Evolutionary conservation across 2,329 filamentous ascomycete genomes (phyloP).

Genomic region (Neofusicoccum umdonicola): DNA sequence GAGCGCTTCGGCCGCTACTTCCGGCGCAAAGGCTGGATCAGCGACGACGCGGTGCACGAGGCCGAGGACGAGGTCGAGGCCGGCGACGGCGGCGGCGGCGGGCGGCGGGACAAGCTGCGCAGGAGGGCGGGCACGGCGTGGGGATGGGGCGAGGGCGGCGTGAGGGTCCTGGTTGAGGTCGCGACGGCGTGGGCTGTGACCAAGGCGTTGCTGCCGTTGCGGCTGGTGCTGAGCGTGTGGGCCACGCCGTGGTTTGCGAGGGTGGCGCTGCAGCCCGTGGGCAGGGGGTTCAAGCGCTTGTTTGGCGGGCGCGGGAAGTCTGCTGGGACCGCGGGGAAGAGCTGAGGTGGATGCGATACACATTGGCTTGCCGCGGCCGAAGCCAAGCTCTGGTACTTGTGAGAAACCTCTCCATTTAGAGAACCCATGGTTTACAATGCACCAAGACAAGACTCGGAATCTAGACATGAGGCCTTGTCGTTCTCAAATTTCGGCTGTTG

Average conservation of each 20-base stretch:
- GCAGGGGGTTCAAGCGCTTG: not conserved
- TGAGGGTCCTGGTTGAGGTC: slow-evolving; percentile 47
- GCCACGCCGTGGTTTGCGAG: slow-evolving; percentile 90
- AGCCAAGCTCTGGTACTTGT: too few species aligned
- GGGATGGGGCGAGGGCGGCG: slow-evolving; percentile 45
- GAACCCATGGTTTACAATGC: too few species aligned
- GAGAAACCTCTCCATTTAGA: too few species aligned
- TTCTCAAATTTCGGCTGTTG: too few species aligned
- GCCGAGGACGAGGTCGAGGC: slow-evolving; percentile 42
- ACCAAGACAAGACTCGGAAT: too few species aligned
- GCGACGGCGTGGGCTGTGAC: slow-evolving; percentile 89
- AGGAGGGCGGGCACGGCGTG: slow-evolving; percentile 35
- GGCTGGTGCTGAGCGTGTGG: slow-evolving; percentile 79
- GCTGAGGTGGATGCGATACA: not conserved
- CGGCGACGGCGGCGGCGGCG: slow-evolving; percentile 28
- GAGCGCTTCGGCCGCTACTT: slow-evolving; percentile 76
- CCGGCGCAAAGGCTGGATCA: slow-evolving; percentile 70
- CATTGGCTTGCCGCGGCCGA: not conserved
- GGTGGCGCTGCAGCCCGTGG: slow-evolving; percentile 28
- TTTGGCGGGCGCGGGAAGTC: not conserved
- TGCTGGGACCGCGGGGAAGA: not conserved
- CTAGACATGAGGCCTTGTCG: too few species aligned
- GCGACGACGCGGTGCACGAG: slow-evolving; percentile 36
- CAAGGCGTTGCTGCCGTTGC: slow-evolving; percentile 75
- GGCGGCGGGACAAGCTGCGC: slow-evolving; percentile 23